These are phyloP conservation scores for Ceratobasidium papillatum DNA, from an alignment of 1,284 basidiomycete genomes.

Conservation along the genomic window DNA sequence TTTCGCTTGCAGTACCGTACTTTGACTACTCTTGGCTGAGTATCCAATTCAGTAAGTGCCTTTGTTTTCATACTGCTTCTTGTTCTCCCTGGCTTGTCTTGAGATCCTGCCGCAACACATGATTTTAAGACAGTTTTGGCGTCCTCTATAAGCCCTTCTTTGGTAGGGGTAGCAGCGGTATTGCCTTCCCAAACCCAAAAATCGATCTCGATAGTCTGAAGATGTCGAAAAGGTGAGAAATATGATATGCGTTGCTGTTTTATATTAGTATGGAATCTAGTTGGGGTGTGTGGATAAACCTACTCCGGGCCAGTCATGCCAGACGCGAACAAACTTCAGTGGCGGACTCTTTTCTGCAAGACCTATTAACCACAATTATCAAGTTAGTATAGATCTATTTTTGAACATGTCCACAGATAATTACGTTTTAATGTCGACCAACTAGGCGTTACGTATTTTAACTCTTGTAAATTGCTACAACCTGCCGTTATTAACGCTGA, in stretches of 20 bases:
- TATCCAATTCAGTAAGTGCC: too few relatives aligned
- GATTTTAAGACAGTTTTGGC: too few relatives aligned
- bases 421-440: neutral
- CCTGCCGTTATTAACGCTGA: neutral
- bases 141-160: too few relatives aligned
- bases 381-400: neutral
- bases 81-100: too few relatives aligned
- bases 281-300: neutral
- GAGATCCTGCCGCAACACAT: too few relatives aligned
- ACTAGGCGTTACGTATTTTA: too few relatives aligned
- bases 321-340: neutral
- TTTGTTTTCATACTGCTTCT: too few relatives aligned
- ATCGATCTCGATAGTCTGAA: slow-evolving; percentile 20
- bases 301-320: neutral
- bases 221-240: neutral
- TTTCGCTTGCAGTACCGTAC: too few relatives aligned
- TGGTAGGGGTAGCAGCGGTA: too few relatives aligned
- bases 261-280: neutral
- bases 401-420: neutral
- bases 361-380: neutral
- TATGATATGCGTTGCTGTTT: neutral
- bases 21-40: too few relatives aligned
- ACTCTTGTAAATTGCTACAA: neutral
- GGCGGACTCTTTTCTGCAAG: neutral
- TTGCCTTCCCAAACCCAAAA: neutral